Conservation (phyloP, 106 monocot species). For the Posidonia australis region DNA sequence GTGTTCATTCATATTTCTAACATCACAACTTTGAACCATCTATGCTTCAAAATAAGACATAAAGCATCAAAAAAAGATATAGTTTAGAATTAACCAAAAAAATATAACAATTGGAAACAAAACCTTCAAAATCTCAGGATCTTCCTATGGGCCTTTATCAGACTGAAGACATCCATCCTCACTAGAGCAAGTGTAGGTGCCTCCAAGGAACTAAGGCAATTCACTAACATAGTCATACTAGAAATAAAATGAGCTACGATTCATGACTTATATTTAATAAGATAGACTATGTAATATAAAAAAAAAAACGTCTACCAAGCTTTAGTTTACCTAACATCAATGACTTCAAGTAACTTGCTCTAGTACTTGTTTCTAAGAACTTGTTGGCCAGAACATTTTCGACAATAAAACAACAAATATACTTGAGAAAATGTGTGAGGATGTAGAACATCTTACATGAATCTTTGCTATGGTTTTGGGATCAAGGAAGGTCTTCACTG, state of each 20-base stretch:
- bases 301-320: too few relatives aligned
- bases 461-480: conserved; percentile 18
- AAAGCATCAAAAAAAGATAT: too few relatives aligned
- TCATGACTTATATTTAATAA: too few relatives aligned
- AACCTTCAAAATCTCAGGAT: conserved; percentile 74
- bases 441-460: conserved; percentile 10
- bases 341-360: conserved; percentile 89
- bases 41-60: conserved; percentile 19
- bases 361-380: conserved; percentile 84
- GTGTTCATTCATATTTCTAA: conserved; percentile 25
- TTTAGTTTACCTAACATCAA: conserved; percentile 88
- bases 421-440: too few relatives aligned
- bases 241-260: too few relatives aligned
- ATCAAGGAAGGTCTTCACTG: conserved; percentile 19
- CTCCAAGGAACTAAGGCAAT: conserved; percentile 92
- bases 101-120: too few relatives aligned
- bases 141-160: conserved; percentile 92
- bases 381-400: too few relatives aligned
- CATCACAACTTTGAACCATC: conserved; percentile 63
- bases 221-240: conserved; percentile 29
- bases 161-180: conserved; percentile 70
- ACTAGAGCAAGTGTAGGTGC: conserved; percentile 52
- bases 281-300: too few relatives aligned
- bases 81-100: too few relatives aligned
- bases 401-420: too few relatives aligned